Evolutionary conservation across 2,329 filamentous ascomycete species (phyloP), one percentile per base, ranked within the genome.

Genomic region (Pseudogymnoascus sp.): DNA sequence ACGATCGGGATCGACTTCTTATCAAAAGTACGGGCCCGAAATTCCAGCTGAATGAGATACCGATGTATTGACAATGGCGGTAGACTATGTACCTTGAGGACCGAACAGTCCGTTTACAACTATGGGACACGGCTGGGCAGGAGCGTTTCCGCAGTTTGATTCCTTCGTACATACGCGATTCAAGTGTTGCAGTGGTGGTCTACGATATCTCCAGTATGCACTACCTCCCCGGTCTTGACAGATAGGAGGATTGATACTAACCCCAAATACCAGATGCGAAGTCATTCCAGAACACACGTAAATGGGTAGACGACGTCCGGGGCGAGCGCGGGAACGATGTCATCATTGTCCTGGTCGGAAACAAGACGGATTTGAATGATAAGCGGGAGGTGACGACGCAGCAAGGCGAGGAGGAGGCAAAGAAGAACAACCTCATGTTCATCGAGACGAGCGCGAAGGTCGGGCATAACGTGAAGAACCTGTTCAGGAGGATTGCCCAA

Each of bases 21-120:
- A 68, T 97, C 92, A 72, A 99, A 99, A 88, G 91, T 90, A 81
- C 74, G 76, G 54, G 63, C 54, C 35, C 39, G 21, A 39, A 50
- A n/a, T 39, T 36, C 36, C 61, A 47, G 58, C 69, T 70, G 61
- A 70, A 59, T 31, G 58, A 62, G 31, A 59, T 63, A 64, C 36
- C 15, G n/a, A 9, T 54, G 29, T 54, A 54, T 54, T 54, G 47
- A 54, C 47, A 54, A 54, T 54, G 47, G 29, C 47, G 29, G 47
- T 67, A 92, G 90, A 99, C 94, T 61, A 99, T 99, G 95, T 99
- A 99, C 78, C 88, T 99, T 65, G 94, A 99, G 79, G 94, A 99
- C 80, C 86, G 94, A 74, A 99, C 94, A 41, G 94, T 99, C 65
- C 89, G 95, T 72, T 83, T 99, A 75, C 94, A 99, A 75, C 84